Evolutionary conservation across 1,284 basidiomycete species (phyloP), one percentile per base, ranked within the genome.

Genomic region (Cutaneotrichosporon arboriforme): DNA sequence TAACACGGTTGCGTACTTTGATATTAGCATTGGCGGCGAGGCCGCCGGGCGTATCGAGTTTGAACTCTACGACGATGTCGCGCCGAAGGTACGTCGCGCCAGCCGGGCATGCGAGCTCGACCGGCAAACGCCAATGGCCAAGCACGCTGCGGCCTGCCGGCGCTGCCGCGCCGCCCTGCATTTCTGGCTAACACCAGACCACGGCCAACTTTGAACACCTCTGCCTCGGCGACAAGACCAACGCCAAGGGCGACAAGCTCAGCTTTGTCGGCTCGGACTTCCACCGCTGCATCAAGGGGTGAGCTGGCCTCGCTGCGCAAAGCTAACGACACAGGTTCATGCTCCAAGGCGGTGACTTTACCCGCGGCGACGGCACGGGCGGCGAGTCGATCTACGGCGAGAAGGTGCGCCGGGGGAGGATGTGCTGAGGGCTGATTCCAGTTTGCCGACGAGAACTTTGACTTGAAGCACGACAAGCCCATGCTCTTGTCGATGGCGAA

Each of bases 401-500:
- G 62, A 90, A 87, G 61, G 67, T 68, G 26, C 48, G 68, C 53
- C n/a, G 35, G 4, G 14, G 37, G 15, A 35, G 36, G 10, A 2
- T 7, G 26, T 7, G 10, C 8, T n/a, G n/a, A n/a, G n/a, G 1
- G 18, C 43, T 45, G 12, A 58, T 47, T 12, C 36, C 53, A 63
- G 64, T 67, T 67, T 31, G 64, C 50, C 20, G 92, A 96, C 68
- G 92, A 97, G 77, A 90, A 87, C 77, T 96, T 97, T 73, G 55
- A 74, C 35, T 60, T 85, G 51, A 87, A 86, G 77, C 92, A 97
- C 77, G 80, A 79, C 46, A 84, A 86, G 75, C 81, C 84, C n/a
- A 88, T 89, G 69, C 76, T 91, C 45, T 81, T 96, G 42, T 90
- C 87, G 52, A 94, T 94, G 90, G 92, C 92, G 22, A 96, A 81